Evolutionary conservation across 108 stramenopile species (phyloP), one percentile per base, ranked within the genome.

Genomic region (Bacterosira constricta): DNA sequence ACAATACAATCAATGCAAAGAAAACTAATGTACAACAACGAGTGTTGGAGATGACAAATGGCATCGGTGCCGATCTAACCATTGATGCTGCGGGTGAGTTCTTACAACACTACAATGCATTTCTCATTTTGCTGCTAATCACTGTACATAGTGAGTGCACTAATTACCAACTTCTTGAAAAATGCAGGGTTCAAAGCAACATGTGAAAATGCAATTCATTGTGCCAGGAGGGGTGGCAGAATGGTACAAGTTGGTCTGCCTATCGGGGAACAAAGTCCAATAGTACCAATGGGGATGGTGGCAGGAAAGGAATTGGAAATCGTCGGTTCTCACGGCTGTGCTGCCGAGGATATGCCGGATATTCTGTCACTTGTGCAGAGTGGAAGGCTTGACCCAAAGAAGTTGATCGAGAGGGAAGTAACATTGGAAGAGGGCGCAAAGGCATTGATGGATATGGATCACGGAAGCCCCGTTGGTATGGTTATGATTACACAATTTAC

Each of bases 171-270:
- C n/a, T n/a, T n/a, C n/a, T n/a, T n/a, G n/a, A n/a, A n/a, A n/a
- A n/a, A n/a, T n/a, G n/a, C n/a, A n/a, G 91, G 91, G 9, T 89
- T 89, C 52, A 36, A 83, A 18, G 32, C 72, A 25, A 88, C 86
- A 13, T 89, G 91, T 63, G 85, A 84, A 73, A 79, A 88, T 74
- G 86, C 91, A 12, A 79, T 92, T 0, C 69, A 74, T 42, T 60
- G 63, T 17, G 72, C 81, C 20, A 59, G 88, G 68, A 81, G 81
- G 21, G 86, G 89, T 11, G 74, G 74, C 5, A 52, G 84, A 38
- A 88, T 92, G 85, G 66, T 92, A 12, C 91, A 92, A 66, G 88
- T 92, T 3, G 91, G 91, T 3, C 64, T 92, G 29, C 91, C 91
- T n/a, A 80, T 87, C 59, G 84, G 82, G 15, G 74, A 41, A 23